phyloP scores from a whole-genome alignment of 345 rosid genomes.

The Stellera chamaejasme region DNA sequence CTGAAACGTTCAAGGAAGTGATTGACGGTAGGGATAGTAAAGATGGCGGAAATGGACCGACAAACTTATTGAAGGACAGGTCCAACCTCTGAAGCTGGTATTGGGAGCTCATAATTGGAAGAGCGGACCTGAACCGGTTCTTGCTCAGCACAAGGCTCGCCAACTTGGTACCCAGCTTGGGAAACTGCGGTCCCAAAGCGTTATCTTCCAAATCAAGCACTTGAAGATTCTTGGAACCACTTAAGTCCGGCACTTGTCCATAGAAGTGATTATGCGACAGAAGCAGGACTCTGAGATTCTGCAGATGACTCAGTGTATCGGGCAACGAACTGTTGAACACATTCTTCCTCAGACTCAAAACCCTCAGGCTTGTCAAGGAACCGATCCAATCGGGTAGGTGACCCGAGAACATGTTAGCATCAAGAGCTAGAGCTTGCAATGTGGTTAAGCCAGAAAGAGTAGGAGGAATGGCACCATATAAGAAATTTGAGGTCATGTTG shows the following conservation, averaged over 20 bases:
- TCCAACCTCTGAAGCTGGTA: conserved; percentile 71
- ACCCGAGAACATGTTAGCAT: conserved; percentile 61
- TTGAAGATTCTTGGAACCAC: conserved; percentile 60
- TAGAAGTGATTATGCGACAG: conserved; percentile 60
- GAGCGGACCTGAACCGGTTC: conserved; percentile 71
- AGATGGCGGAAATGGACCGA: conserved; percentile 60
- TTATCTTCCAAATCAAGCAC: conserved; percentile 75
- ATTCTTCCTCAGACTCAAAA: conserved; percentile 63
- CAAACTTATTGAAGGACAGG: conserved; percentile 57
- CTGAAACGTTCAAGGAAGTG: conserved; percentile 47
- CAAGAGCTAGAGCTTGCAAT: conserved; percentile 69
- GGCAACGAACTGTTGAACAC: conserved; percentile 60
- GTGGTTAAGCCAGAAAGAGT: conserved; percentile 41
- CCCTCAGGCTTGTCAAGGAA: conserved; percentile 41
- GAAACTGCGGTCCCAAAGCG: conserved; percentile 59
- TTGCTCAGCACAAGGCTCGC: conserved; percentile 53
- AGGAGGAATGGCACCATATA: conserved; percentile 49
- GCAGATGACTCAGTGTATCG: conserved; percentile 40
- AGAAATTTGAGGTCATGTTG: conserved; percentile 65
- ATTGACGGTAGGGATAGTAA: conserved; percentile 55
- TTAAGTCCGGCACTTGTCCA: conserved; percentile 60
- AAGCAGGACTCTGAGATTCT: conserved; percentile 60
- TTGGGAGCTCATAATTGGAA: conserved; percentile 37
- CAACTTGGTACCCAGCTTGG: conserved; percentile 52
- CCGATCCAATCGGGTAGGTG: conserved; percentile 51